phyloP scores from a whole-genome alignment of 164 flowering plant species.

The Stephania cephalantha region DNA sequence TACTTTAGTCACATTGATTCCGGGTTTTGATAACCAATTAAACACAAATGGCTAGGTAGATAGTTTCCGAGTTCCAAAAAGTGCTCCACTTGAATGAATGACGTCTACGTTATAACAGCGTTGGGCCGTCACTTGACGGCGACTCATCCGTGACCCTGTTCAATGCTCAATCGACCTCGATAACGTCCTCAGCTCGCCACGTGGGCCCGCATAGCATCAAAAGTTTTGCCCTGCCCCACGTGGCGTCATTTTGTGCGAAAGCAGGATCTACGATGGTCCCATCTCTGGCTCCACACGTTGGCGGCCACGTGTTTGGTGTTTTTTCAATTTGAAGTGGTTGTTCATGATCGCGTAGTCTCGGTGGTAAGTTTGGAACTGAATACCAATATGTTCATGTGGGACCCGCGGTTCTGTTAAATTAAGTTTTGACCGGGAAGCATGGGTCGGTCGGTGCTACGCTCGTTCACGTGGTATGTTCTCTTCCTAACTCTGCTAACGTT shows the following conservation, averaged over 20 bases:
- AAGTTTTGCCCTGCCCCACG: neutral
- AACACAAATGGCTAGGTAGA: no score
- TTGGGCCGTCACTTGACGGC: neutral
- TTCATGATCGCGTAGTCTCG: neutral
- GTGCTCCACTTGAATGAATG: no score
- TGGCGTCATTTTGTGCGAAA: neutral
- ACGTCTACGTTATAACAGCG: no score
- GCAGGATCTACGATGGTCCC: neutral
- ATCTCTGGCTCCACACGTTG: neutral
- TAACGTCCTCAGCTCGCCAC: neutral
- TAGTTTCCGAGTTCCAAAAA: no score
- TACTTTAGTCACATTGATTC: no score
- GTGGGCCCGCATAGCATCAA: neutral
- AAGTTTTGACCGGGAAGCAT: neutral
- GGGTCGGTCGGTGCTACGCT: neutral
- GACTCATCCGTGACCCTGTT: constrained; percentile 1
- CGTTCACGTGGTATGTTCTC: neutral
- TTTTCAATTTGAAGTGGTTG: neutral
- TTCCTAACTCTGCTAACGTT: neutral
- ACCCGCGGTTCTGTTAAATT: neutral
- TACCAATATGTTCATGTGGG: neutral
- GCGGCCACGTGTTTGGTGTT: neutral
- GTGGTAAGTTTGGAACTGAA: neutral
- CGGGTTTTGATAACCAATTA: no score
- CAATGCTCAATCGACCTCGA: neutral